Conservation (phyloP, 2,329 filamentous ascomycete genomes). For the Curvularia eragrostidis region DNA sequence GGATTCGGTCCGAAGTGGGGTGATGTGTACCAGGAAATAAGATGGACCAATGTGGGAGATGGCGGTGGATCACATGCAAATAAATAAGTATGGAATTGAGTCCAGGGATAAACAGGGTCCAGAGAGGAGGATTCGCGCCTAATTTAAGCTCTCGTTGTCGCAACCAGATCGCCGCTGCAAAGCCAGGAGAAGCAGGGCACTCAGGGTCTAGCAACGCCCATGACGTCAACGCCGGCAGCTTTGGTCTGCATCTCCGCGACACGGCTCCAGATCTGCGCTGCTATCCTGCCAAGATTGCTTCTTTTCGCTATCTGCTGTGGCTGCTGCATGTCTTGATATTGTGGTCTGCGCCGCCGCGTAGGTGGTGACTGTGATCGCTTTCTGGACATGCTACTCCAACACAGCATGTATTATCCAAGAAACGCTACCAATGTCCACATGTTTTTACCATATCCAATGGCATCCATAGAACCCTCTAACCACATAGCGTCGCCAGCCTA, state of each 20-base stretch:
- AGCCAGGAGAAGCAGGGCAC: slow-evolving; percentile 13
- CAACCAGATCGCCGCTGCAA: slow-evolving; percentile 7
- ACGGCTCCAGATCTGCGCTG: slow-evolving; percentile 12
- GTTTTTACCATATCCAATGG: not conserved
- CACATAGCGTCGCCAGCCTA: not conserved
- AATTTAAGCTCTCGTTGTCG: slow-evolving; percentile 18
- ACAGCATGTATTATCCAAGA: not conserved
- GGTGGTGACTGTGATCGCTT: not conserved
- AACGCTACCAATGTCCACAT: not conserved
- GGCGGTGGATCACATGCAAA: not conserved
- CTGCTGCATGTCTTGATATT: not conserved
- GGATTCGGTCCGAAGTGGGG: slow-evolving; percentile 12
- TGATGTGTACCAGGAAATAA: slow-evolving; percentile 10
- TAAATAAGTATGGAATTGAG: not conserved
- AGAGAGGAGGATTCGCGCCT: slow-evolving; percentile 7
- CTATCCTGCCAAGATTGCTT: slow-evolving; percentile 7
- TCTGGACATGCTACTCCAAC: not conserved
- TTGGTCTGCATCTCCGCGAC: slow-evolving; percentile 7
- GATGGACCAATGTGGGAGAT: not conserved
- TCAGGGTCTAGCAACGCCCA: slow-evolving; percentile 6
- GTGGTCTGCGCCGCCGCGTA: not conserved
- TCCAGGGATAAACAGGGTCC: slow-evolving; percentile 15
- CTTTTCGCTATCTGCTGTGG: not conserved
- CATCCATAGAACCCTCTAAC: not conserved
- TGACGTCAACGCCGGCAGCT: slow-evolving; percentile 15